Evolutionary conservation across 2,329 filamentous ascomycete genomes (phyloP), one percentile per base, ranked within the genome.

Genomic region (Aspergillus quadrilineatus): DNA sequence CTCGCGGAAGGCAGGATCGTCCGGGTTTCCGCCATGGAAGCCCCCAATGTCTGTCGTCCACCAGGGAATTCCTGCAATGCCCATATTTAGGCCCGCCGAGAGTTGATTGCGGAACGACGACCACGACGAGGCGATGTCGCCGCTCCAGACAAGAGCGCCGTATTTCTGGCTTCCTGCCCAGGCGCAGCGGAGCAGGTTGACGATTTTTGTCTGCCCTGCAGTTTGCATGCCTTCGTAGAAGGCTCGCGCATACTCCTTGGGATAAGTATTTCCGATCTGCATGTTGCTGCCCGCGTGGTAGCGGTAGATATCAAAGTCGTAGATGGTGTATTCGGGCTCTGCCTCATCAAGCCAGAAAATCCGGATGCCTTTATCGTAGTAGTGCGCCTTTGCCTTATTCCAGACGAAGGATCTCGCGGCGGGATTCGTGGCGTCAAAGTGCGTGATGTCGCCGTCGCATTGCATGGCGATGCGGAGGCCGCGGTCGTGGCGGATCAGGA

Each of bases 41-140:
- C 86, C 86, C 1, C 86, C 86, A 51, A 89, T 88, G 62, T 89
- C 86, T 0, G 85, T 89, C 0, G 86, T 89, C 84, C 84, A 89
- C 85, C 85, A 88, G 0, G 84, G 80, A 8, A 88, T 77, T 0
- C 86, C 86, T 0, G 84, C 77, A 4, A 88, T 71, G 0, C 84
- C 86, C 82, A 87, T 87, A 65, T 86, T 86, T 17, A 89, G 72
- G 0, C 86, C 86, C 0, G 86, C 85, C 0, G 83, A 77, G 2
- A 88, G 73, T 66, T 89, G 85, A 56, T 82, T 79, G 3, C 82
- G 78, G 47, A 88, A 76, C 28, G 78, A 83, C 2, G 68, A 69
- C 86, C 85, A 89, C 0, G 82, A 85, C 0, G 80, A 84, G 0
- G 85, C 85, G 56, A 88, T 86, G 63, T 89, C 86, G 12, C 86